These are phyloP conservation scores for Ogataea wickerhamii DNA, from an alignment of 805 yeast species.

Conservation along the genomic window DNA sequence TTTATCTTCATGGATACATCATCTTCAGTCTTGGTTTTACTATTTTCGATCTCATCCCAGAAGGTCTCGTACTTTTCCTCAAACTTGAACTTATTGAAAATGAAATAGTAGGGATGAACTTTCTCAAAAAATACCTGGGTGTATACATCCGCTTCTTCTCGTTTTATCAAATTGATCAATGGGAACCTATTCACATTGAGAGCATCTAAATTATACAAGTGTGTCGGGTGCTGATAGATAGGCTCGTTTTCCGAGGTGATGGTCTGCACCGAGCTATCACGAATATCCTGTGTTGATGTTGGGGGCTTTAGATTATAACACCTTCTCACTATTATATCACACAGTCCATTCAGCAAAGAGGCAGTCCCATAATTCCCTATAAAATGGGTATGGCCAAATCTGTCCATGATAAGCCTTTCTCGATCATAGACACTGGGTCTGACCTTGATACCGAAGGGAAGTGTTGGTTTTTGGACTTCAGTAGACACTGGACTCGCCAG, in stretches of 20 bases:
- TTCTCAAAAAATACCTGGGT: constrained; percentile 38
- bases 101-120: constrained; percentile 42
- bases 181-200: constrained; percentile 38
- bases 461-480: constrained; percentile 5
- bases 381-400: constrained; percentile 45
- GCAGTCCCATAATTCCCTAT: constrained; percentile 47
- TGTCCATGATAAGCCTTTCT: constrained; percentile 40
- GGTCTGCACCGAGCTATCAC: constrained; percentile 33
- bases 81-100: constrained; percentile 36
- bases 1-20: constrained; percentile 22
- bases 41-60: constrained; percentile 34
- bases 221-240: constrained; percentile 33
- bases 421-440: constrained; percentile 23
- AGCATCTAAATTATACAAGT: constrained; percentile 30
- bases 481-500: neutral
- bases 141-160: constrained; percentile 36
- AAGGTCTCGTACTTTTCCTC: constrained; percentile 34
- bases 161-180: constrained; percentile 31
- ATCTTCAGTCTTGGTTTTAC: constrained; percentile 6
- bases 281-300: constrained; percentile 31
- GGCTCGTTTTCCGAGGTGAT: constrained; percentile 35
- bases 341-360: constrained; percentile 39
- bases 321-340: constrained; percentile 40
- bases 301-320: constrained; percentile 36
- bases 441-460: constrained; percentile 22